Evolutionary conservation across 2,329 filamentous ascomycete species (phyloP).

Genomic region (Rutstroemia sp.): DNA sequence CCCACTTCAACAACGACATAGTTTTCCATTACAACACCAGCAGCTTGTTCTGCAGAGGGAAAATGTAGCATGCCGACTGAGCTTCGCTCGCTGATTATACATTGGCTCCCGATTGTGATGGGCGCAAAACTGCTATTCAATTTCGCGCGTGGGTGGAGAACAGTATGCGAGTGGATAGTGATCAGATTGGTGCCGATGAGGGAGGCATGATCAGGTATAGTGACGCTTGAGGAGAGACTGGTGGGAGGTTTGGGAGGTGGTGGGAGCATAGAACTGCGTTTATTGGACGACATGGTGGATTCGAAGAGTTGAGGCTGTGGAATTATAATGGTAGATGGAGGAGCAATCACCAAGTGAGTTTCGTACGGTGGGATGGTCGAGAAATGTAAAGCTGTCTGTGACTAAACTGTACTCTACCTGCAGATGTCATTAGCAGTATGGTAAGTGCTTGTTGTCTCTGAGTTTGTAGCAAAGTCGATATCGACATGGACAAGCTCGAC

Average conservation of each 20-base stretch:
- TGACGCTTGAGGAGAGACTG: conserved; percentile 51
- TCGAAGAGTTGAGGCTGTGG: neutral
- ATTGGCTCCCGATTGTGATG: conserved; percentile 72
- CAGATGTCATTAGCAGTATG: conserved; percentile 9
- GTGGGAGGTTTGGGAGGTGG: conserved; percentile 51
- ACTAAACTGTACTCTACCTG: neutral
- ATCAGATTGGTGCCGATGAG: conserved; percentile 70
- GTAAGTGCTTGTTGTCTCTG: conserved; percentile 1
- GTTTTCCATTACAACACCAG: conserved; percentile 46
- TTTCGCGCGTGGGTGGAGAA: conserved; percentile 80
- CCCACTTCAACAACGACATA: conserved; percentile 56
- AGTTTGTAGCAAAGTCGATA: conserved; percentile 4
- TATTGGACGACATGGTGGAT: conserved; percentile 25
- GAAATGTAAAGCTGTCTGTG: neutral
- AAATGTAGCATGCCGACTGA: conserved; percentile 43
- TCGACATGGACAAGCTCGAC: conserved; percentile 14
- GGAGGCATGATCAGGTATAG: conserved; percentile 55
- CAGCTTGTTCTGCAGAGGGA: conserved; percentile 14
- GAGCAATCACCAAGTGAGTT: neutral
- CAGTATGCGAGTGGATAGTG: conserved; percentile 65
- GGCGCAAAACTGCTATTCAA: conserved; percentile 73
- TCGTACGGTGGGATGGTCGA: neutral
- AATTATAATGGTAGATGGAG: neutral
- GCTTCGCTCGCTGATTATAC: conserved; percentile 69
- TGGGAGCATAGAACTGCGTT: conserved; percentile 41